Evolutionary conservation across 768 basidiomycete species (phyloP).

Genomic region (Trametes meyenii): DNA sequence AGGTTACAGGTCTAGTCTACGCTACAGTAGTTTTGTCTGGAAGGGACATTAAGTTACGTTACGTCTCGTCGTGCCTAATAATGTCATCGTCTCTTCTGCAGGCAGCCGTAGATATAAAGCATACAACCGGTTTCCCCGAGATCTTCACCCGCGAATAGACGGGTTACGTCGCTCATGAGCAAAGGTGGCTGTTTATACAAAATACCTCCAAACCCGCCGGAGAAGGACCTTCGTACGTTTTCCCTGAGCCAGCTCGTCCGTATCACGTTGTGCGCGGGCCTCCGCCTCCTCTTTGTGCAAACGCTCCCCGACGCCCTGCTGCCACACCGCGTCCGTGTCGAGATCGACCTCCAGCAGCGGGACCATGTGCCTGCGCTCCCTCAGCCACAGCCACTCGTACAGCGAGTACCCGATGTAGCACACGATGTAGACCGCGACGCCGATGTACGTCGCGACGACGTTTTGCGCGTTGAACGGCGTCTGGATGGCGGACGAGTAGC

Average conservation of each 20-base stretch:
- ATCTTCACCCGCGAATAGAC: too few relatives aligned
- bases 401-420: constrained; percentile 48
- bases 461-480: constrained; percentile 53
- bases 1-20: background rate
- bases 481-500: constrained; percentile 50
- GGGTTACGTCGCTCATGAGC: too few relatives aligned
- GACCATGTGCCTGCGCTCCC: constrained; percentile 41
- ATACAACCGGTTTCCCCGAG: too few relatives aligned
- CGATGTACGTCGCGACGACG: constrained; percentile 58
- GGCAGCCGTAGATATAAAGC: background rate
- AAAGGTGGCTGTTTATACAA: background rate
- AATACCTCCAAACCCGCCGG: constrained; percentile 7
- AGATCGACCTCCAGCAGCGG: constrained; percentile 50
- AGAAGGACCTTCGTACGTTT: constrained; percentile 14
- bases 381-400: constrained; percentile 41
- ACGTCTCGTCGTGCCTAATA: background rate
- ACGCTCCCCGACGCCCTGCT: constrained; percentile 43
- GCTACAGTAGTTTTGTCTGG: constrained; percentile 10
- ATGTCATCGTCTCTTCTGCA: background rate
- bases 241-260: constrained; percentile 12
- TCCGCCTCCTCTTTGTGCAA: constrained; percentile 39
- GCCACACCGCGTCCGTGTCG: constrained; percentile 58
- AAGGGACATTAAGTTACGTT: constrained; percentile 12
- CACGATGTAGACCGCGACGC: constrained; percentile 48
- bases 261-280: constrained; percentile 15